These are phyloP conservation scores for Ceratocystis alfenasii DNA, from an alignment of 2,329 filamentous ascomycete species.

Conservation along the genomic window DNA sequence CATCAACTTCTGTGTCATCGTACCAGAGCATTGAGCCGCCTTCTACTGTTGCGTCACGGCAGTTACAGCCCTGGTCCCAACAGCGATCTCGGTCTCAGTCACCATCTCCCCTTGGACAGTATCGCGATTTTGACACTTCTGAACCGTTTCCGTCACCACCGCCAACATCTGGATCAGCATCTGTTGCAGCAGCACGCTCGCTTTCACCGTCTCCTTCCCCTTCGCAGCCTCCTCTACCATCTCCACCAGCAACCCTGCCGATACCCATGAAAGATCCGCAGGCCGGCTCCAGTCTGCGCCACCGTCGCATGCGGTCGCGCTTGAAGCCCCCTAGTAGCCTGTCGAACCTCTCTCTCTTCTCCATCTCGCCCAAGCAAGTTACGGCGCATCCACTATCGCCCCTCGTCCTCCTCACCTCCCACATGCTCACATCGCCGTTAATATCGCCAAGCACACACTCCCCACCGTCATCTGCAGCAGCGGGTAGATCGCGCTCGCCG, in stretches of 20 bases:
- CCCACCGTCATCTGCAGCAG: conserved; percentile 28
- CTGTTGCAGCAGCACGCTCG: background rate
- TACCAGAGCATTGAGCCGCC: background rate
- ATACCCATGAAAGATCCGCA: background rate
- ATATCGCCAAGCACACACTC: conserved; percentile 31
- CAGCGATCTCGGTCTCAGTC: background rate
- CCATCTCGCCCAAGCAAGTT: conserved; percentile 20
- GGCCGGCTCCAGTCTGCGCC: conserved; percentile 5
- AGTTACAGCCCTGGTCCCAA: background rate
- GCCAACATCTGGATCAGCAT: background rate
- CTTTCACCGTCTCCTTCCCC: background rate
- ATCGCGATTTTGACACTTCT: background rate
- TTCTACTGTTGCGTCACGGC: background rate
- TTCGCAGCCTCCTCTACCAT: background rate
- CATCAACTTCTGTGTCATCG: background rate
- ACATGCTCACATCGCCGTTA: conserved; percentile 33
- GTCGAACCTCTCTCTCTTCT: conserved; percentile 19
- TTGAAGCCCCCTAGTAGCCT: conserved; percentile 15
- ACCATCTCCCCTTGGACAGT: background rate
- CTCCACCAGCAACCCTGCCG: background rate
- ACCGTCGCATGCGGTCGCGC: conserved; percentile 14
- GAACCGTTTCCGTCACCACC: background rate
- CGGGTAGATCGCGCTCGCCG: conserved; percentile 30
- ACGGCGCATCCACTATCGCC: conserved; percentile 20
- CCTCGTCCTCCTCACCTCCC: conserved; percentile 12